phyloP scores from a whole-genome alignment of 129 eudicot genomes.

The Tagetes erecta region DNA sequence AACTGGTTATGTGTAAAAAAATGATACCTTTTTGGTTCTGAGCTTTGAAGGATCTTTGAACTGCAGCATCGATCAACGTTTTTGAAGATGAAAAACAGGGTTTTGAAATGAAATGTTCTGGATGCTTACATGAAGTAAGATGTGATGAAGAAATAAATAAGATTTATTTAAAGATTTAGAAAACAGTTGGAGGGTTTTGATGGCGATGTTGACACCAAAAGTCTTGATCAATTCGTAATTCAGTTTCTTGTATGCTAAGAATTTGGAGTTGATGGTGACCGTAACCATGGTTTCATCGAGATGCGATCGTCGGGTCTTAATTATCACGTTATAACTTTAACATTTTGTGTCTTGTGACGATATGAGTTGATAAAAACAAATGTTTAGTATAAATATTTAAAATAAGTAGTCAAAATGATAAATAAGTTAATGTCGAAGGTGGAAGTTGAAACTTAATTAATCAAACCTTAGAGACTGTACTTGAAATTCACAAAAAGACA shows the following conservation, averaged over 20 bases:
- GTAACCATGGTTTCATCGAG: slow-evolving; percentile 8
- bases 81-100: not conserved
- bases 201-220: slow-evolving; percentile 29
- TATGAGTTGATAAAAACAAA: too few species aligned
- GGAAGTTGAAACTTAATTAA: too few species aligned
- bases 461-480: too few species aligned
- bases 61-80: slow-evolving; percentile 43
- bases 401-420: too few species aligned
- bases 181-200: slow-evolving; percentile 21
- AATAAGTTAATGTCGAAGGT: too few species aligned
- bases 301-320: too few species aligned
- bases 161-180: not conserved
- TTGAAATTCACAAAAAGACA: too few species aligned
- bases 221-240: slow-evolving; percentile 14
- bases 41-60: slow-evolving; percentile 49
- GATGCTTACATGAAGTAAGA: slow-evolving; percentile 14
- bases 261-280: slow-evolving; percentile 25
- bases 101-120: not conserved
- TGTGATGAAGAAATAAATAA: not conserved
- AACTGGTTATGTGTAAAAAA: not conserved
- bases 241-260: slow-evolving; percentile 32
- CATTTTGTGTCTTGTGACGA: too few species aligned
- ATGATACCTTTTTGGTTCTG: slow-evolving; percentile 61
- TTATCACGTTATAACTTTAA: too few species aligned
- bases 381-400: too few species aligned